Conservation (phyloP, 2,329 filamentous ascomycete species). For the Penicillium sp. region DNA sequence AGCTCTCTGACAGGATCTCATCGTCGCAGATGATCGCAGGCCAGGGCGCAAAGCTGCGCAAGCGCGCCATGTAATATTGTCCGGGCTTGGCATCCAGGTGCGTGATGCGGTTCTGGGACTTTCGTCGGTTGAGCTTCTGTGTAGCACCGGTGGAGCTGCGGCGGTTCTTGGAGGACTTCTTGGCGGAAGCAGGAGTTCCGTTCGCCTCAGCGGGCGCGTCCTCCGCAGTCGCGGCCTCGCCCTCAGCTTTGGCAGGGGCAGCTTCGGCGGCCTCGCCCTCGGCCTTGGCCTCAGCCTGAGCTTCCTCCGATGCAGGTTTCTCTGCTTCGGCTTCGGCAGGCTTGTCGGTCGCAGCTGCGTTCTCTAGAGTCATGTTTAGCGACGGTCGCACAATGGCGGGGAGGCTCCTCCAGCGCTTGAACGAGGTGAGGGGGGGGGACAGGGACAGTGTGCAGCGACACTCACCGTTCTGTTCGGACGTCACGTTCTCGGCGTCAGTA, state of each 20-base stretch:
- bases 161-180: constrained; percentile 59
- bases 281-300: constrained; percentile 25
- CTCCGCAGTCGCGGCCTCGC: constrained; percentile 15
- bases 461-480: background rate
- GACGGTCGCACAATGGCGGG: constrained; percentile 19
- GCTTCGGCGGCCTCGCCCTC: constrained; percentile 24
- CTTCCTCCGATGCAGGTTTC: constrained; percentile 26
- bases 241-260: constrained; percentile 19
- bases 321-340: constrained; percentile 32
- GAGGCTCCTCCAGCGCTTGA: background rate
- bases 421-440: background rate
- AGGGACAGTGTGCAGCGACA: background rate
- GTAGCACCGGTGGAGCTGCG: constrained; percentile 70
- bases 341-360: constrained; percentile 25
- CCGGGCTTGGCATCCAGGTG: constrained; percentile 83
- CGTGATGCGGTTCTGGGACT: constrained; percentile 69
- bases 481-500: constrained; percentile 30
- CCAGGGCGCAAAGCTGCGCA: constrained; percentile 95
- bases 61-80: constrained; percentile 86
- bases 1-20: constrained; percentile 79
- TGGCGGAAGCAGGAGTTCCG: constrained; percentile 51
- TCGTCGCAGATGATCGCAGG: constrained; percentile 93
- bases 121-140: constrained; percentile 84
- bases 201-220: constrained; percentile 41
- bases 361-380: constrained; percentile 21